phyloP scores from a whole-genome alignment of 169 alveolate genomes.

The Eimeria acervulina region DNA sequence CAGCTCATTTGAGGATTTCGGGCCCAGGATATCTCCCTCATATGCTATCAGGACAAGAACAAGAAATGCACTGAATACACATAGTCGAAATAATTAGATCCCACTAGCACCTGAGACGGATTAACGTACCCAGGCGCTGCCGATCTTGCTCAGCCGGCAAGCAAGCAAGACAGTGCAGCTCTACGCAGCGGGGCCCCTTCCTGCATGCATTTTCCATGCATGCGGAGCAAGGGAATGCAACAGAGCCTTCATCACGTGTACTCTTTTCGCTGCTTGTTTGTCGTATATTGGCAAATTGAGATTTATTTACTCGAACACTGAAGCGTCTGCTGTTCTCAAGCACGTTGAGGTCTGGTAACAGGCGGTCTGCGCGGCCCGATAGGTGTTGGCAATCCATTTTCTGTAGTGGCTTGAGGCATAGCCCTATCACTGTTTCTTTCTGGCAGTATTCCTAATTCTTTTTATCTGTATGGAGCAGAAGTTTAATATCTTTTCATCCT shows the following conservation, averaged over 20 bases:
- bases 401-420: conserved; percentile 77
- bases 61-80: not conserved
- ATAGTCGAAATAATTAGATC: not conserved
- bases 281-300: not conserved
- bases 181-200: conserved; percentile 3
- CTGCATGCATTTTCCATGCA: not conserved
- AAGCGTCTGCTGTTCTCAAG: conserved; percentile 67
- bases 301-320: not conserved
- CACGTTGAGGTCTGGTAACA: conserved; percentile 96
- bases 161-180: not conserved
- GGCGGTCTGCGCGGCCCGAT: conserved; percentile 99
- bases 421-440: not conserved
- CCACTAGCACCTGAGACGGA: not conserved
- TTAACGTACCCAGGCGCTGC: not conserved
- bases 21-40: not conserved
- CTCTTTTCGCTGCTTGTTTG: not conserved
- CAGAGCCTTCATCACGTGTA: not conserved
- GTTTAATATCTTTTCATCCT: not conserved
- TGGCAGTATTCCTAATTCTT: not conserved
- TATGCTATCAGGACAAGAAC: not conserved
- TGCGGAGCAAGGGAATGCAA: not conserved
- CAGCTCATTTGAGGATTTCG: not conserved
- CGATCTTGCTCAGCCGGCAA: not conserved
- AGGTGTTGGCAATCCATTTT: conserved; percentile 92
- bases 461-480: not conserved